phyloP scores from a whole-genome alignment of 352 stramenopile genomes.

The Phytophthora ohioensis region DNA sequence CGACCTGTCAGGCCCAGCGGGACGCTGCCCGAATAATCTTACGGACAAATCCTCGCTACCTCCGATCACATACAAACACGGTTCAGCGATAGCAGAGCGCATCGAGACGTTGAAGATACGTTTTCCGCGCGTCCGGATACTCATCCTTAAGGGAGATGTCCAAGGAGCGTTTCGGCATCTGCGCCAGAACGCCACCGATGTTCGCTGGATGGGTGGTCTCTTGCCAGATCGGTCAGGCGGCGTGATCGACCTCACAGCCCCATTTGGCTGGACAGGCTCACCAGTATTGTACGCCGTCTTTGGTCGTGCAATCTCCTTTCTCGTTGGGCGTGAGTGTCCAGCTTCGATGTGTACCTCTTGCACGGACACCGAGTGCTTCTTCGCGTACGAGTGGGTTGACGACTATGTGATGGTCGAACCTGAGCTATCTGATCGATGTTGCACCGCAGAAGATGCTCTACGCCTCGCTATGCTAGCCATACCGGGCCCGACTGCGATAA shows the following conservation, averaged over 20 bases:
- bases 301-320: neutral
- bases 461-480: slow-evolving; percentile 29
- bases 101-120: neutral
- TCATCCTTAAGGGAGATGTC: slow-evolving; percentile 7
- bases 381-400: slow-evolving; percentile 43
- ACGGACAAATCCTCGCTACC: neutral
- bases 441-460: slow-evolving; percentile 10
- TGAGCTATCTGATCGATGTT: neutral
- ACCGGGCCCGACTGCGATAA: slow-evolving; percentile 29
- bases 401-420: slow-evolving; percentile 40
- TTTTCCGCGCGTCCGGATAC: neutral
- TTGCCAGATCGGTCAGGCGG: neutral
- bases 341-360: neutral
- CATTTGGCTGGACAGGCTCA: slow-evolving; percentile 14
- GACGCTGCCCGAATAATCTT: neutral
- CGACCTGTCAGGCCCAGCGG: neutral
- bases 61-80: neutral
- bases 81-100: neutral
- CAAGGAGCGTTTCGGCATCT: slow-evolving; percentile 6
- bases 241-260: slow-evolving; percentile 2
- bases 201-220: slow-evolving; percentile 1
- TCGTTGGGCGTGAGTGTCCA: neutral
- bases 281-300: neutral
- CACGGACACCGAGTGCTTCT: slow-evolving; percentile 23
- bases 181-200: neutral